These are phyloP conservation scores for Euclidium syriacum DNA, from an alignment of 345 rosid species.

Conservation along the genomic window DNA sequence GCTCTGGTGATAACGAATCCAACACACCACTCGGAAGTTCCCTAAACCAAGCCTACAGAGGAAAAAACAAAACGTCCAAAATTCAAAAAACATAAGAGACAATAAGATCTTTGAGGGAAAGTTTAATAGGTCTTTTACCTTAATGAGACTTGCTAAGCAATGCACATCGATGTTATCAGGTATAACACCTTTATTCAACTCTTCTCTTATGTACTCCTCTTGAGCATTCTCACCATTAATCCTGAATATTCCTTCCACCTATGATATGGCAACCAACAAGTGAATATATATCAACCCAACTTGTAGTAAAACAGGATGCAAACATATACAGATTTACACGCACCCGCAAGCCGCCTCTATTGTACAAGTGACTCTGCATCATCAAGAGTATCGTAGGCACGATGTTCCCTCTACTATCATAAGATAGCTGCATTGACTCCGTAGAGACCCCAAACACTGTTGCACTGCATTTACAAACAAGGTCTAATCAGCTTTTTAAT, in stretches of 20 bases:
- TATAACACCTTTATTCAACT: constrained; percentile 73
- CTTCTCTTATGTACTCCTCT: constrained; percentile 86
- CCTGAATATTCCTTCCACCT: constrained; percentile 98
- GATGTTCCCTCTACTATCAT: constrained; percentile 79
- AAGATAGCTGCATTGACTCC: constrained; percentile 94
- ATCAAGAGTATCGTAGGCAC: constrained; percentile 88
- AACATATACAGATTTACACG: background rate
- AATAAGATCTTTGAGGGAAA: background rate
- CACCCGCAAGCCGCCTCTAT: constrained; percentile 78
- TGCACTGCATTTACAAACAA: constrained; percentile 48
- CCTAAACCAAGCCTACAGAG: constrained; percentile 92
- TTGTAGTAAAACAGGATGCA: background rate
- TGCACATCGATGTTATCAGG: constrained; percentile 78
- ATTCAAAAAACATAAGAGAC: background rate
- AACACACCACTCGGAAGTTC: constrained; percentile 92
- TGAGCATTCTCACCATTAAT: constrained; percentile 85
- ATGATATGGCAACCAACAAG: constrained; percentile 8
- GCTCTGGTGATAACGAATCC: constrained; percentile 82
- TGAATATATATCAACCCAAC: background rate
- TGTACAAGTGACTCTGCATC: constrained; percentile 91
- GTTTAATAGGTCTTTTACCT: constrained; percentile 41
- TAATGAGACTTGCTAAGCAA: constrained; percentile 96
- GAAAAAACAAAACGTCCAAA: background rate
- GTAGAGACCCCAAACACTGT: constrained; percentile 96
- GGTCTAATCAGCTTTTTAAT: background rate